These are phyloP conservation scores for Yamadazyma paraphyllophila DNA, from an alignment of 805 yeast species.

Conservation along the genomic window DNA sequence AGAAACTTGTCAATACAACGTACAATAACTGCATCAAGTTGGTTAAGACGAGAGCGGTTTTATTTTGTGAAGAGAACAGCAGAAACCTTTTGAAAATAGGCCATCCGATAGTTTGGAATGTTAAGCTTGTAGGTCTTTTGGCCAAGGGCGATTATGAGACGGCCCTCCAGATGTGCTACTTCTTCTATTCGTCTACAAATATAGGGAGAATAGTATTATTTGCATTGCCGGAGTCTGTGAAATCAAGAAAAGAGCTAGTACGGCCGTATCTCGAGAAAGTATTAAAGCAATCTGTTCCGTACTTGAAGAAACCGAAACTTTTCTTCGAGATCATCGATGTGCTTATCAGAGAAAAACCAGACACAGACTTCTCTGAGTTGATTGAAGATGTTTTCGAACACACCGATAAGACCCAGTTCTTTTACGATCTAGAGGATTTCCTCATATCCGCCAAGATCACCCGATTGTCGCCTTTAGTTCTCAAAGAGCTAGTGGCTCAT, in stretches of 20 bases:
- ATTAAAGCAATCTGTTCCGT: constrained; percentile 50
- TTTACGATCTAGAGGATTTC: constrained; percentile 50
- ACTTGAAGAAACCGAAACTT: constrained; percentile 25
- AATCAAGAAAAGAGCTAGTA: constrained; percentile 47
- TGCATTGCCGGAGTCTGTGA: constrained; percentile 53
- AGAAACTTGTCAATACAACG: neutral
- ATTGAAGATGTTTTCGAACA: constrained; percentile 21
- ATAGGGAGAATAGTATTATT: constrained; percentile 46
- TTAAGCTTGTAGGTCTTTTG: constrained; percentile 49
- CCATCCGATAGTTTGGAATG: constrained; percentile 67
- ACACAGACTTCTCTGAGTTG: constrained; percentile 10
- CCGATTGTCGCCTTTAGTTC: constrained; percentile 58
- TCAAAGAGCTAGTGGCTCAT: constrained; percentile 58
- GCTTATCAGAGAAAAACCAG: neutral
- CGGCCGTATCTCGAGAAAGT: constrained; percentile 55
- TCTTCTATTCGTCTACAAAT: constrained; percentile 48
- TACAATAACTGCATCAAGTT: constrained; percentile 8
- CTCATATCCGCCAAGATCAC: constrained; percentile 47
- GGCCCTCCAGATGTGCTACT: constrained; percentile 57
- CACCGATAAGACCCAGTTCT: constrained; percentile 38
- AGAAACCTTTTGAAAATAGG: constrained; percentile 55
- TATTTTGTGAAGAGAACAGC: constrained; percentile 1
- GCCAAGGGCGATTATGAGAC: constrained; percentile 46
- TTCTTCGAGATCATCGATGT: constrained; percentile 10
- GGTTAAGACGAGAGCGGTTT: constrained; percentile 9